These are phyloP conservation scores for Lasiosphaeria miniovina DNA, from an alignment of 495 filamentous ascomycete genomes.

Conservation along the genomic window DNA sequence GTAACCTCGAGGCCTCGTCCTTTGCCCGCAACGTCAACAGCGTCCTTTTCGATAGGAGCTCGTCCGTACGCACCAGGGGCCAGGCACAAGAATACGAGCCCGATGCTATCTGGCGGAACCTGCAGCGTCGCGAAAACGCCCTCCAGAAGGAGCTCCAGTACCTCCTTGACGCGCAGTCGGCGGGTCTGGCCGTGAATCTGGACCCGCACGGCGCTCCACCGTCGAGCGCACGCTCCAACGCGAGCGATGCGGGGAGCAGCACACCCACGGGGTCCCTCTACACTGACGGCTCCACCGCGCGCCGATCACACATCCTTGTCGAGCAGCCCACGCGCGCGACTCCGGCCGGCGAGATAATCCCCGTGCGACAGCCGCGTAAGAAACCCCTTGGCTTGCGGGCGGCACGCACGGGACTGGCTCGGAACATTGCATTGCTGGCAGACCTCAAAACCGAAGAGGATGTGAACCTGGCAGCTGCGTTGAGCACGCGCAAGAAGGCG, in stretches of 20 bases:
- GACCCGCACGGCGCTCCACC: constrained; percentile 19
- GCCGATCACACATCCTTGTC: constrained; percentile 27
- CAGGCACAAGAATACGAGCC: constrained; percentile 24
- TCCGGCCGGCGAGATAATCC: constrained; percentile 44
- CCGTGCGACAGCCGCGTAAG: constrained; percentile 60
- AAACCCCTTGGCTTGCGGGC: constrained; percentile 58
- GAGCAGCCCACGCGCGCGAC: constrained; percentile 24
- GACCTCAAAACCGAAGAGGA: constrained; percentile 70
- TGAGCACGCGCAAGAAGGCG: constrained; percentile 55
- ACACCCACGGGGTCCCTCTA: constrained; percentile 32
- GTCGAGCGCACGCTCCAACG: constrained; percentile 6
- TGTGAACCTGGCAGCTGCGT: constrained; percentile 54
- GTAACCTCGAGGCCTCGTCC: constrained; percentile 12
- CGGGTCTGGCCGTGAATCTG: constrained; percentile 53
- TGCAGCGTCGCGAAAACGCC: constrained; percentile 49
- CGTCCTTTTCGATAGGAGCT: constrained; percentile 30
- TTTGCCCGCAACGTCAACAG: constrained; percentile 29
- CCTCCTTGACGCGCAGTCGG: constrained; percentile 80
- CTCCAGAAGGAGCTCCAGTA: constrained; percentile 75
- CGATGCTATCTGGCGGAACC: constrained; percentile 34
- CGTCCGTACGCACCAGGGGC: constrained; percentile 11
- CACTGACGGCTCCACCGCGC: constrained; percentile 3
- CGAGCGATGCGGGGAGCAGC: constrained; percentile 36
- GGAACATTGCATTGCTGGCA: constrained; percentile 68
- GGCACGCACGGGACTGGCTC: constrained; percentile 68